Evolutionary conservation across 73 alveolate genomes (phyloP).

Genomic region (Tetrahymena malaccensis): DNA sequence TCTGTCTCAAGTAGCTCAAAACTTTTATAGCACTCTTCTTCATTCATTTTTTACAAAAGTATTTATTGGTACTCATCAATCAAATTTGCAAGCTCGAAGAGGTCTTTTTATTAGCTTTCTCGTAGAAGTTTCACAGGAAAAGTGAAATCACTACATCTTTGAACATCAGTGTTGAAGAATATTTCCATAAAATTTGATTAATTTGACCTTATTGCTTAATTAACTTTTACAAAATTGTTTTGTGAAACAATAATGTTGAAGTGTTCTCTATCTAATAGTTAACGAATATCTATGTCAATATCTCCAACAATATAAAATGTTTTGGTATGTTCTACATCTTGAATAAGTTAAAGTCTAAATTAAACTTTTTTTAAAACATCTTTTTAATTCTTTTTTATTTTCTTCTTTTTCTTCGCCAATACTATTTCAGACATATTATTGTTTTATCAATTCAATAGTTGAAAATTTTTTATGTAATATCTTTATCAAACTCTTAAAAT

Average conservation of each 20-base stretch:
- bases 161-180: not conserved
- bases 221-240: too few species aligned
- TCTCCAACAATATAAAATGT: not conserved
- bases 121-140: not conserved
- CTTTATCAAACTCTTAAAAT: too few species aligned
- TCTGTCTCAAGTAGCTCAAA: too few species aligned
- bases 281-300: not conserved
- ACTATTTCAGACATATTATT: too few species aligned
- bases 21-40: not conserved
- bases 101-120: not conserved
- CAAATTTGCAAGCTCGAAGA: not conserved
- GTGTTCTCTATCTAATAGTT: not conserved
- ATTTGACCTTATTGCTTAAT: not conserved
- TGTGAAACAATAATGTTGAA: not conserved
- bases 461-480: too few species aligned
- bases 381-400: too few species aligned
- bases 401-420: too few species aligned
- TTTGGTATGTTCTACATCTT: not conserved
- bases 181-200: not conserved
- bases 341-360: too few species aligned
- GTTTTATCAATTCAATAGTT: too few species aligned
- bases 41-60: too few species aligned
- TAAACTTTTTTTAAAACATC: not conserved
- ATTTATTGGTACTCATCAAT: not conserved
- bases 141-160: not conserved